Conservation (phyloP, 2,329 filamentous ascomycete species). For the Teratosphaeria viscida region DNA sequence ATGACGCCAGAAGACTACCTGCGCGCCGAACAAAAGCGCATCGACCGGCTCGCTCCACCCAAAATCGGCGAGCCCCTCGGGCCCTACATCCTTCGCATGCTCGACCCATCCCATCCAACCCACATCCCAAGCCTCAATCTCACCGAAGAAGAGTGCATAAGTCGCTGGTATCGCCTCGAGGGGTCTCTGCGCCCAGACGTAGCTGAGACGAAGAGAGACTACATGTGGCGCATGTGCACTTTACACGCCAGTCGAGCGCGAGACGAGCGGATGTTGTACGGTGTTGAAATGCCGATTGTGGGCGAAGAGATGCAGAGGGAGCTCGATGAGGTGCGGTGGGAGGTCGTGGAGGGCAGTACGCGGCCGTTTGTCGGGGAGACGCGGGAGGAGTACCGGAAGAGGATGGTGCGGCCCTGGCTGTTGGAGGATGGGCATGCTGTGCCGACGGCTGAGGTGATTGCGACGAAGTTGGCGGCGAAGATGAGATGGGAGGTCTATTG, state of each 20-base stretch:
- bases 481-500: neutral
- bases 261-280: neutral
- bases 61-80: neutral
- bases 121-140: neutral
- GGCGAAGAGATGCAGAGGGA: neutral
- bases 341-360: neutral
- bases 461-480: neutral
- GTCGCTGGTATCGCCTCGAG: neutral
- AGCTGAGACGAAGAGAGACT: neutral
- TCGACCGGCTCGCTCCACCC: neutral
- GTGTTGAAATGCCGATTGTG: neutral
- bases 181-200: neutral
- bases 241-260: neutral
- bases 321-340: neutral
- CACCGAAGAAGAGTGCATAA: neutral
- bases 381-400: neutral
- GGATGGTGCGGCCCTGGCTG: neutral
- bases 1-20: neutral
- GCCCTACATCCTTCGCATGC: neutral
- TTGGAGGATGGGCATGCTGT: neutral
- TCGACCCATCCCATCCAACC: neutral
- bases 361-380: neutral
- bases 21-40: neutral
- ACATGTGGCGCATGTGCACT: neutral
- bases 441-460: neutral